Base-by-base conservation (phyloP, 1,139 yeast species). In the Nakaseomyces nivariensis region DNA sequence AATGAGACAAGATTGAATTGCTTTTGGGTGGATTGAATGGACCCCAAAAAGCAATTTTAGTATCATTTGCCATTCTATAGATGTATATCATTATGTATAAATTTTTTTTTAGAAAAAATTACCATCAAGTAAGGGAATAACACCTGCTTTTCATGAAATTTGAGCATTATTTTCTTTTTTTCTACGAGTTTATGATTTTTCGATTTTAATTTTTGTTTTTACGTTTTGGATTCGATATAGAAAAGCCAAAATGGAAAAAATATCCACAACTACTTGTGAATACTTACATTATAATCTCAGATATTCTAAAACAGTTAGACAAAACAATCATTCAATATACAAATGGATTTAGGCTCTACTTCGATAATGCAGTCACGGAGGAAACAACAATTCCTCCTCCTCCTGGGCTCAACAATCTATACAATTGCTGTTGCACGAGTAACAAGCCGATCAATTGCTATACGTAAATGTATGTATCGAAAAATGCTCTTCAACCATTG, bases 1-100 rank as follows among this genome's bases (percentile, higher is more conserved):
- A 74, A 89, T 96, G 52, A 82, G 98, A 70, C 97, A 90, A 74
- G 98, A 92, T 77, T 82, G 71, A 66, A 17, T n/a, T 8, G 36
- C 5, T 33, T 26, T 38, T 10, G 42, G 42, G 17, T 4, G 6
- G 13, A 33, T 10, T 17, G 24, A 36, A 36, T 36, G 25, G 38
- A 6, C 24, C 25, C 36, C 10, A 33, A 33, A n/a, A 33, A 33
- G 10, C 10, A 8, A 11, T 33, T 33, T 11, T 33, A 11, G 7
- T 33, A 8, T 33, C n/a, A 11, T 5, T 33, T 11, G 10, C 25
- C 38, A 36, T 17, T 36, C 29, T 24, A 38, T 38, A 24, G 31
- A 24, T 38, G 42, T 38, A 38, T 38, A 38, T 38, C 42, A 38
- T 38, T 38, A 24, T 38, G 22, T 38, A 38, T 7, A 24, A 4